Base-by-base conservation (phyloP, 2,329 filamentous ascomycete species). In the Xylariales sp. region DNA sequence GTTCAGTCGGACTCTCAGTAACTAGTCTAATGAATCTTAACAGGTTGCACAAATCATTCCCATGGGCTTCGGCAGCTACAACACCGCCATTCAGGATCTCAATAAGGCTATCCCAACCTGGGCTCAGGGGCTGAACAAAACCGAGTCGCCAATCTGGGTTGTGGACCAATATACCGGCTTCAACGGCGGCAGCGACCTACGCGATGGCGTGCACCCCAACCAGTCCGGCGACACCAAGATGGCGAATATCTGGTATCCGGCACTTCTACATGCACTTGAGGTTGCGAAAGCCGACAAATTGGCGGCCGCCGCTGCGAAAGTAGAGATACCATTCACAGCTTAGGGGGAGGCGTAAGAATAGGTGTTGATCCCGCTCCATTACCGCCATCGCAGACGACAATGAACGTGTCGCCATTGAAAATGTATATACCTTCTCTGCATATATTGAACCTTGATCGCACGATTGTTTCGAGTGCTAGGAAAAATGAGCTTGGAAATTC, bases 1-100 rank as follows among this genome's bases (percentile, higher is more conserved):
- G 12, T 45, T 28, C 43, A 23, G 46, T 12, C 28, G 36, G 23
- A 34, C 50, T 10, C 1, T 4, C 2, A 34, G 34, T 12, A 9
- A 39, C 1, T 30, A 45, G 8, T 16, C 52, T 70, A 10, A 70
- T 32, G 5, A 14, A 9, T 48, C 3, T 1, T 32, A n/a, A 1
- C 50, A 81, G 80, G 80, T 82, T 41, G 80, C 80, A 6, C 79
- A 81, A 73, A 82, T 81, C 72, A 82, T 82, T 61, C 80, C 77
- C 16, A 74, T 77, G 67, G 74, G 74, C 18, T 61, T 75, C 7
- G 77, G 75, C 5, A 78, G 67, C 68, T 81, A 72, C 73, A 81
- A 80, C 71, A 73, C 75, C 10, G 76, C 78, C 52, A 79, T 82
- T 41, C 75, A 81, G 70, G 74, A 72, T 8, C 76, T 82, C 16